Percentiles rank a stretch among this genome's conserved stretches.
Conservation (phyloP, 352 stramenopile genomes). For the Phytophthora ramorum region DNA sequence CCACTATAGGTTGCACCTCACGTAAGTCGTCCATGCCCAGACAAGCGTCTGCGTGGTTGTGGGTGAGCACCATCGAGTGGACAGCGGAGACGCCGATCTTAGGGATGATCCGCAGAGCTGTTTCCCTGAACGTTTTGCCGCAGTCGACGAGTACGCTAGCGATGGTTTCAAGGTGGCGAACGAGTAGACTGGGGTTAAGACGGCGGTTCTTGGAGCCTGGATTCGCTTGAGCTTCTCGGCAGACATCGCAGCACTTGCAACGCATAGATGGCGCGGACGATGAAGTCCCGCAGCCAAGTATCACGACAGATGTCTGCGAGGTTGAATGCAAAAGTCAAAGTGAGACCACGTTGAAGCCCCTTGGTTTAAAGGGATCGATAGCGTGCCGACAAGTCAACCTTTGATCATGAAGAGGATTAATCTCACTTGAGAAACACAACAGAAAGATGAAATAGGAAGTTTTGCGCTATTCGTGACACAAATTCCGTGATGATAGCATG, state of each 20-base stretch:
- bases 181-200: slow-evolving; percentile 72
- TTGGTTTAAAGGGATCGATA: background rate
- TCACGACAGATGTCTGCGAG: slow-evolving; percentile 34
- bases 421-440: background rate
- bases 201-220: slow-evolving; percentile 67
- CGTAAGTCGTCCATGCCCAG: slow-evolving; percentile 78
- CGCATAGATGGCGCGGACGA: slow-evolving; percentile 71
- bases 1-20: slow-evolving; percentile 59
- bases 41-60: slow-evolving; percentile 77
- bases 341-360: background rate
- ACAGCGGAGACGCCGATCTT: slow-evolving; percentile 44
- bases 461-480: slow-evolving; percentile 1
- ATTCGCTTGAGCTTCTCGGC: slow-evolving; percentile 60
- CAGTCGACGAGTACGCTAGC: slow-evolving; percentile 76
- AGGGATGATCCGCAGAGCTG: slow-evolving; percentile 62
- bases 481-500: background rate
- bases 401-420: background rate
- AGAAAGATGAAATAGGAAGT: background rate
- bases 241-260: slow-evolving; percentile 60
- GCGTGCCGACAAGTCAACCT: background rate
- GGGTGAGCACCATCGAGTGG: slow-evolving; percentile 75
- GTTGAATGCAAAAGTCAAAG: background rate
- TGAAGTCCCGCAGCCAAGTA: slow-evolving; percentile 73
- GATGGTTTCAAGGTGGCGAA: slow-evolving; percentile 40
- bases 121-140: slow-evolving; percentile 81